A percentile compares a stretch with the other conserved stretches of the same genome.
Conservation (phyloP, 257 asterid species). For the Plectranthus barbatus region DNA sequence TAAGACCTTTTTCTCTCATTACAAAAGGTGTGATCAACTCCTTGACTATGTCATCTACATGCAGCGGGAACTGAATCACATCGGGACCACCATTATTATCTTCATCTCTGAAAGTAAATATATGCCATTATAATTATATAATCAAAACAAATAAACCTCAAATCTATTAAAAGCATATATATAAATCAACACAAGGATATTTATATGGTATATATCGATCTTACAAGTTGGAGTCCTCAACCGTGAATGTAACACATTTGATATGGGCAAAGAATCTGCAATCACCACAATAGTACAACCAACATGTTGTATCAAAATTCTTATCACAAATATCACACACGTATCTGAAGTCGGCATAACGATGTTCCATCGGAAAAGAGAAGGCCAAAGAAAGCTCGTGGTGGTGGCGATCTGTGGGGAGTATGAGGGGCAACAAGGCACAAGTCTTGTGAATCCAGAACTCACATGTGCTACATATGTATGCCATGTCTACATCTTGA, state of each 20-base stretch:
- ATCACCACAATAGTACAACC: neutral
- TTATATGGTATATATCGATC: no score
- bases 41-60: neutral
- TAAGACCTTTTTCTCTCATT: neutral
- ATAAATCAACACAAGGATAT: no score
- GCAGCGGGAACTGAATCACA: neutral
- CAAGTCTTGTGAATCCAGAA: neutral
- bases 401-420: neutral
- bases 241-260: neutral
- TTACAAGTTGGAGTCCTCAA: neutral
- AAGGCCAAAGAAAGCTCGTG: neutral
- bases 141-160: no score
- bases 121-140: no score
- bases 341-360: neutral
- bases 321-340: neutral
- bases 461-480: neutral
- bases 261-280: neutral
- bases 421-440: neutral
- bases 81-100: neutral
- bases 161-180: no score
- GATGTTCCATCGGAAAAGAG: neutral
- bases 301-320: neutral
- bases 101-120: neutral
- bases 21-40: conserved; percentile 4
- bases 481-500: neutral